Percentiles rank a stretch among this genome's conserved stretches.
phyloP scores from a whole-genome alignment of 2,329 filamentous ascomycete species.

The Fusarium sp. region DNA sequence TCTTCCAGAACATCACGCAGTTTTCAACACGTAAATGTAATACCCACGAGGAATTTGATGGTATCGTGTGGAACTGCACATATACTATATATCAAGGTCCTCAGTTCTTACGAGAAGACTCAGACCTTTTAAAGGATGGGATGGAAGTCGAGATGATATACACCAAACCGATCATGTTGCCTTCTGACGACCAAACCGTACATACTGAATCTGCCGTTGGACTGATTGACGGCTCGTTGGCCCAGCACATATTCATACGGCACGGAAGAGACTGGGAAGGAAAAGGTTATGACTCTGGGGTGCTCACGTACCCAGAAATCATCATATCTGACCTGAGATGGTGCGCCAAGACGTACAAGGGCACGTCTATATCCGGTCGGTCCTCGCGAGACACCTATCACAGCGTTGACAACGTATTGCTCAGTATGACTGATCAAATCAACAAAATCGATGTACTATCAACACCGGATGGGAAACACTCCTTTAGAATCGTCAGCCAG shows the following conservation, averaged over 20 bases:
- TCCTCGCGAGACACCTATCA: neutral
- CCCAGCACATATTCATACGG: neutral
- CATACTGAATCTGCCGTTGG: too few relatives aligned
- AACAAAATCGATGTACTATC: neutral
- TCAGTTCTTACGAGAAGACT: too few relatives aligned
- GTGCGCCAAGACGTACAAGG: constrained; percentile 2
- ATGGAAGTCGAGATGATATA: too few relatives aligned
- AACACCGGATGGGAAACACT: neutral
- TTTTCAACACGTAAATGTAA: constrained; percentile 1
- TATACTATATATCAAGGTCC: constrained; percentile 2
- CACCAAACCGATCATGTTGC: too few relatives aligned
- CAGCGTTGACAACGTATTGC: neutral
- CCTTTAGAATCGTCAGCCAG: neutral
- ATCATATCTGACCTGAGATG: neutral
- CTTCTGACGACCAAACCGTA: too few relatives aligned
- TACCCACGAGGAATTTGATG: neutral
- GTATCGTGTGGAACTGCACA: constrained; percentile 2
- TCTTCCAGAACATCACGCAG: constrained; percentile 6
- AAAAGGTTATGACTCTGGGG: neutral
- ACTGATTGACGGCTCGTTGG: neutral
- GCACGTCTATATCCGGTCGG: neutral
- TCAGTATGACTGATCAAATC: neutral
- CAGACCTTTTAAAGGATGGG: too few relatives aligned
- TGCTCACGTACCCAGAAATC: neutral
- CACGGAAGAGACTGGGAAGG: too few relatives aligned